Base-by-base conservation (phyloP, 2,329 filamentous ascomycete species). In the Penicillium sp. region DNA sequence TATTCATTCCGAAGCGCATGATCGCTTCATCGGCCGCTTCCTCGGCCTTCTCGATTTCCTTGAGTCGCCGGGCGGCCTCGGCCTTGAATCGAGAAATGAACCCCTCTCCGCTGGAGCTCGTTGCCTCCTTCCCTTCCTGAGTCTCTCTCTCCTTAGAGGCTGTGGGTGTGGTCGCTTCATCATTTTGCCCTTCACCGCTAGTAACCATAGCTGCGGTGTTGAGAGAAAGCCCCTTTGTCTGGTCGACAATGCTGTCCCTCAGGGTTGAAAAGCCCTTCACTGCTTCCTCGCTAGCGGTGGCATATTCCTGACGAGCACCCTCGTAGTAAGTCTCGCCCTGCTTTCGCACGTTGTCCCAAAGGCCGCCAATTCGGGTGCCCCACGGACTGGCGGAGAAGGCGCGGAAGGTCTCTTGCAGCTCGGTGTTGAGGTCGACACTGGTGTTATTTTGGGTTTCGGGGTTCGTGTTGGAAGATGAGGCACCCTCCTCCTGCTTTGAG, bases 1-100 rank as follows among this genome's bases (percentile, higher is more conserved):
- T 85, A 64, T 94, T 97, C 52, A 86, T 85, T 18, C 94, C 94
- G 65, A 97, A 97, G 60, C 90, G 90, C 61, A 97, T 78, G 8
- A 99, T 83, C 0, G 94, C 94, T 72, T 97, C 94, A 70, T 99
- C 94, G 7, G 94, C 94, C 3, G 93, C 93, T 68, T 97, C 93
- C 73, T 99, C 94, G 10, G 93, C 94, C 62, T 85, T 85, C 68
- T 97, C 90, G 17, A 97, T 86, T 53, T 97, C 91, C 67, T 90
- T 94, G 52, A 97, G 78, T 41, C 91, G 84, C 73, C 91, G 91
- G 21, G 89, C 80, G 4, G 91, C 91, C 74, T 95, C 90, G 17
- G 79, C 75, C 51, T 86, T 84, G 69, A 97, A 84, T 37, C 89
- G 84, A 4, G 88, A 84, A 24, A 97, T 84, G 52, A 96, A 86